Conservation (phyloP, 1,284 basidiomycete species). For the Tilletia walkeri region DNA sequence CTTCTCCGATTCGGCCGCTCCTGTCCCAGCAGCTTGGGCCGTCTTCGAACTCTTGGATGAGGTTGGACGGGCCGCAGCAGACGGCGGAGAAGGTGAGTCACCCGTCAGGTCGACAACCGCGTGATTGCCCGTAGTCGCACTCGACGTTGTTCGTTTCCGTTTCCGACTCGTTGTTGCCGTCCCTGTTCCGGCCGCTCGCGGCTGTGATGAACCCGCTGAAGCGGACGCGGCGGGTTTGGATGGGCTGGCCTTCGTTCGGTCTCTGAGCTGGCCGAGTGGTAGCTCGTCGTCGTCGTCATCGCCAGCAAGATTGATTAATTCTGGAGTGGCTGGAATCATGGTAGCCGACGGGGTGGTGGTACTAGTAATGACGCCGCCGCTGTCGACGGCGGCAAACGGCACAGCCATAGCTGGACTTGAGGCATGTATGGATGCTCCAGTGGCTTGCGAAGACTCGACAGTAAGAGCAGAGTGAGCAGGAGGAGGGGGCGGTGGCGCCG, state of each 20-base stretch:
- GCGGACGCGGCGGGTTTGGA: neutral
- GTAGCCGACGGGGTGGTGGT: too few relatives aligned
- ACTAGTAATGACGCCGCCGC: neutral
- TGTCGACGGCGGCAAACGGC: neutral
- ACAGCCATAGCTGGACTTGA: neutral
- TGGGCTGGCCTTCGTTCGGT: conserved; percentile 1
- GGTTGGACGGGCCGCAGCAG: neutral
- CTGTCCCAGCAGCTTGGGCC: neutral
- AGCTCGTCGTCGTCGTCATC: conserved; percentile 13
- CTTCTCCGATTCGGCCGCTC: neutral
- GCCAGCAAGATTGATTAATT: conserved; percentile 2
- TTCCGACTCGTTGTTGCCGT: neutral
- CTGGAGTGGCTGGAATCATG: too few relatives aligned
- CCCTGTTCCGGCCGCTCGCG: neutral
- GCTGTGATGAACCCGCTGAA: neutral
- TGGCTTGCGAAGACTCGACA: neutral
- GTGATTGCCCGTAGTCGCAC: neutral
- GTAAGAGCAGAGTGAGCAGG: neutral
- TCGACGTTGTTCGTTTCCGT: conserved; percentile 1
- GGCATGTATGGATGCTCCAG: neutral
- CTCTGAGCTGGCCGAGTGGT: conserved; percentile 11
- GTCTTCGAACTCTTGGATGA: neutral
- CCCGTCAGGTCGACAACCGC: conserved; percentile 2
- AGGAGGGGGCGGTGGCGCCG: neutral
- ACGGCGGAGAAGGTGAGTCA: neutral